Conservation (phyloP, 2,329 filamentous ascomycete species). For the Aureobasidium sp. region DNA sequence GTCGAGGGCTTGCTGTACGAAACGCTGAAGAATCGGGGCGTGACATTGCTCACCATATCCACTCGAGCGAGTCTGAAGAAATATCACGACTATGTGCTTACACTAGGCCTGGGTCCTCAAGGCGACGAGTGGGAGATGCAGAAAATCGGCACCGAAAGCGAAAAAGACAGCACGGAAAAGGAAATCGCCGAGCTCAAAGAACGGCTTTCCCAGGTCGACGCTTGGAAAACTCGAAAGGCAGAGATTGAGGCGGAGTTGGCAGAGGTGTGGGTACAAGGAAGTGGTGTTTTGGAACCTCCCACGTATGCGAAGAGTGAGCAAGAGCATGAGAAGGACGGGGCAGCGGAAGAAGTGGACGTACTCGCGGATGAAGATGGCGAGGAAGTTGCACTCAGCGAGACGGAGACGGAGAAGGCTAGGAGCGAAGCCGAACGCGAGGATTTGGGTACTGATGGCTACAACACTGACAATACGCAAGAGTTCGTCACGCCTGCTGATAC, state of each 20-base stretch:
- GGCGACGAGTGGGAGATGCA: constrained; percentile 90
- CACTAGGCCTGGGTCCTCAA: constrained; percentile 68
- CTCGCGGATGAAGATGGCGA: neutral
- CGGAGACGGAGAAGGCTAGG: neutral
- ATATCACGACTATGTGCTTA: constrained; percentile 88
- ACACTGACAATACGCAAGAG: neutral
- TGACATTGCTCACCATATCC: constrained; percentile 92
- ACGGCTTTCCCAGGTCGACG: constrained; percentile 68
- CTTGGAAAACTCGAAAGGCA: constrained; percentile 67
- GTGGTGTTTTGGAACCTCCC: constrained; percentile 30
- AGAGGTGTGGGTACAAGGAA: constrained; percentile 49
- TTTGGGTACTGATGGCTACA: neutral
- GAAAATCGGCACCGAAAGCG: constrained; percentile 82
- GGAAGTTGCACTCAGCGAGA: neutral
- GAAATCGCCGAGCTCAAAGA: constrained; percentile 80
- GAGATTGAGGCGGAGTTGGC: constrained; percentile 78
- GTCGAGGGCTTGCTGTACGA: constrained; percentile 93
- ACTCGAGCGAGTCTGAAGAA: constrained; percentile 90
- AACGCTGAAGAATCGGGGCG: constrained; percentile 82
- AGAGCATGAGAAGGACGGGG: neutral
- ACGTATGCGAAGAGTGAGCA: constrained; percentile 23
- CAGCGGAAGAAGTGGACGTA: neutral
- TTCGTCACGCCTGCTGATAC: constrained; percentile 3
- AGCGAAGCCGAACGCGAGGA: neutral
- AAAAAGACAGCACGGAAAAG: constrained; percentile 88